Conservation (phyloP, 2,329 filamentous ascomycete species). For the Lecanicillium sp. region DNA sequence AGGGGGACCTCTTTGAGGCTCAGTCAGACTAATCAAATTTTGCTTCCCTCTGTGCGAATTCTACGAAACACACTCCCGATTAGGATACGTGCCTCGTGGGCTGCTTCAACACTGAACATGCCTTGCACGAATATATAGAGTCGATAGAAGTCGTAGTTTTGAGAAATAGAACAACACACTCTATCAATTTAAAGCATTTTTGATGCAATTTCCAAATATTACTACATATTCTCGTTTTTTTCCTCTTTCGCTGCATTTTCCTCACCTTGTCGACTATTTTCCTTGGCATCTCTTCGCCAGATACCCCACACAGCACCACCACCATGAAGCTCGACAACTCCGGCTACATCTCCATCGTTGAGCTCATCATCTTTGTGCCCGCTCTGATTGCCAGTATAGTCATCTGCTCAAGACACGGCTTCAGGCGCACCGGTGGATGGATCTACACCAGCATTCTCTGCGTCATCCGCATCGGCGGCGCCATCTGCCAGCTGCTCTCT, state of each 20-base stretch:
- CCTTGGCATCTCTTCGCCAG: background rate
- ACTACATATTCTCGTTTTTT: no score
- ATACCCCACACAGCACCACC: background rate
- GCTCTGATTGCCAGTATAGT: conserved; percentile 29
- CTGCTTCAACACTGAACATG: background rate
- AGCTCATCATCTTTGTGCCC: conserved; percentile 36
- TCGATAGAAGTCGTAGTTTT: background rate
- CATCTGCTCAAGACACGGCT: conserved; percentile 38
- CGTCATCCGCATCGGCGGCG: conserved; percentile 44
- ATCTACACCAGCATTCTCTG: conserved; percentile 48
- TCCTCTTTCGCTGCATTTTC: no score
- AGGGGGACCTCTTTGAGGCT: no score
- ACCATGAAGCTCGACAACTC: conserved; percentile 12
- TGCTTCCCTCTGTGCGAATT: no score
- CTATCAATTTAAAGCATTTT: background rate
- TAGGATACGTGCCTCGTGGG: background rate
- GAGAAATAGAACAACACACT: background rate
- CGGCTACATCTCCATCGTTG: conserved; percentile 31
- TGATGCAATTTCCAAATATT: no score
- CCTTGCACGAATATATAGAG: background rate
- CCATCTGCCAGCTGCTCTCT: conserved; percentile 42
- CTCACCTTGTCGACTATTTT: no score
- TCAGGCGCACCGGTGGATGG: conserved; percentile 43
- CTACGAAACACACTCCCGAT: conserved; percentile 6
- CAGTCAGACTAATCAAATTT: no score